These are phyloP conservation scores for Mortierella sp. DNA, from an alignment of 371 early-diverging fungal genomes.

Conservation along the genomic window DNA sequence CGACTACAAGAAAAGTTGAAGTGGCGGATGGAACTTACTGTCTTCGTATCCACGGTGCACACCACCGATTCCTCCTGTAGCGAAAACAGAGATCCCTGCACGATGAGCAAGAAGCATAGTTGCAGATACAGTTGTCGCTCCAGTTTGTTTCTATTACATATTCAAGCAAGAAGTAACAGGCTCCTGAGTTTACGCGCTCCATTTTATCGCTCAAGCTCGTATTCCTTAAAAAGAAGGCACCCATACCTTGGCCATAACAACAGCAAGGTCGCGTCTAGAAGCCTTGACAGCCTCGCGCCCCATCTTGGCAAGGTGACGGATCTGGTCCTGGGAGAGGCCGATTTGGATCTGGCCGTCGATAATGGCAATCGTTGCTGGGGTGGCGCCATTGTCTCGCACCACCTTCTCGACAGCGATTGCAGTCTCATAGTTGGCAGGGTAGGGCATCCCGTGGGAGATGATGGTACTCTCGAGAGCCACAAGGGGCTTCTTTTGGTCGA, in stretches of 20 bases:
- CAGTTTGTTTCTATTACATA: constrained; percentile 65
- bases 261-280: constrained; percentile 88
- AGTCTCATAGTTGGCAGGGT: constrained; percentile 90
- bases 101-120: constrained; percentile 90
- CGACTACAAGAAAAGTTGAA: too few relatives aligned
- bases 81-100: constrained; percentile 91
- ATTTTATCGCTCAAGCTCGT: background rate
- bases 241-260: constrained; percentile 74
- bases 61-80: constrained; percentile 98
- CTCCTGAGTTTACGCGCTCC: background rate
- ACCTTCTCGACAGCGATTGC: constrained; percentile 85
- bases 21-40: constrained; percentile 61
- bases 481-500: constrained; percentile 77
- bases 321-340: constrained; percentile 59
- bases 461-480: constrained; percentile 96
- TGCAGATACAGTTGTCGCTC: constrained; percentile 93
- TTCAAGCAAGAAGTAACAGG: background rate
- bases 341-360: constrained; percentile 88
- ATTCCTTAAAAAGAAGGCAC: background rate
- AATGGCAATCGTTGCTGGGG: constrained; percentile 94
- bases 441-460: constrained; percentile 97
- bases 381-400: constrained; percentile 78
- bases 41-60: constrained; percentile 90
- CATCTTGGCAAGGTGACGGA: constrained; percentile 75
- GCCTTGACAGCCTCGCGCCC: constrained; percentile 80